phyloP scores from a whole-genome alignment of 352 stramenopile genomes.

The Globisporangium middletonii region DNA sequence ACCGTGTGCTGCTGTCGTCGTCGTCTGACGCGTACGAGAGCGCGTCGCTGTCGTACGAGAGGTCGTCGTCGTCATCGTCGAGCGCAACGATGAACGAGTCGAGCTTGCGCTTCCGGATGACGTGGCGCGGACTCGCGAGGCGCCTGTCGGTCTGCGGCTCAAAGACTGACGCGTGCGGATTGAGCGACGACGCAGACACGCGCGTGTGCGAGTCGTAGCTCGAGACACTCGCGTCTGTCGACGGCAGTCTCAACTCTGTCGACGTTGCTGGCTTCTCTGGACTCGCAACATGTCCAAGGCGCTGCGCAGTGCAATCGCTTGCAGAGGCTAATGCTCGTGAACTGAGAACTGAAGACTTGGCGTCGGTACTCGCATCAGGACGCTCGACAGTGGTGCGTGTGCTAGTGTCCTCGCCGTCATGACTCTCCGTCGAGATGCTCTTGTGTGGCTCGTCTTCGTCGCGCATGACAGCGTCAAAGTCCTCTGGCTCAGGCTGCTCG shows the following conservation, averaged over 20 bases:
- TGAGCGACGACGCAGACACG: conserved; percentile 25
- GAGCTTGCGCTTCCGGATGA: conserved; percentile 56
- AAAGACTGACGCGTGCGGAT: conserved; percentile 55
- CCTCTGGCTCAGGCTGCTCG: conserved; percentile 15
- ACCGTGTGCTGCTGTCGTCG: neutral
- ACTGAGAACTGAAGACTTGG: neutral
- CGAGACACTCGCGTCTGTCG: neutral
- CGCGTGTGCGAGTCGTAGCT: neutral
- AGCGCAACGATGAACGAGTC: conserved; percentile 55
- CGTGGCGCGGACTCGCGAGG: conserved; percentile 4
- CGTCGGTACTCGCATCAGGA: neutral
- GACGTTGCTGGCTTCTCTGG: neutral
- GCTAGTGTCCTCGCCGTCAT: neutral
- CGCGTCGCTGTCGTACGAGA: neutral
- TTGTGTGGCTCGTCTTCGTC: neutral
- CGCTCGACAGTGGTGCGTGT: neutral
- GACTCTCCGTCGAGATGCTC: neutral
- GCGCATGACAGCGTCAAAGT: conserved; percentile 1
- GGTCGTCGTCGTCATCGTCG: conserved; percentile 11
- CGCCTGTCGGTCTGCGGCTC: conserved; percentile 23
- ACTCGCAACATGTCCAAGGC: conserved; percentile 2
- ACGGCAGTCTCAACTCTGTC: no score
- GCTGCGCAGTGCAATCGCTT: neutral
- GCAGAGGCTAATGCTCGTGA: neutral
- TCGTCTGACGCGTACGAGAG: neutral